Percentiles rank a stretch among this genome's conserved stretches.
Evolutionary conservation across 2,329 filamentous ascomycete genomes (phyloP).

Genomic region (Stachybotrys chlorohalonatus): DNA sequence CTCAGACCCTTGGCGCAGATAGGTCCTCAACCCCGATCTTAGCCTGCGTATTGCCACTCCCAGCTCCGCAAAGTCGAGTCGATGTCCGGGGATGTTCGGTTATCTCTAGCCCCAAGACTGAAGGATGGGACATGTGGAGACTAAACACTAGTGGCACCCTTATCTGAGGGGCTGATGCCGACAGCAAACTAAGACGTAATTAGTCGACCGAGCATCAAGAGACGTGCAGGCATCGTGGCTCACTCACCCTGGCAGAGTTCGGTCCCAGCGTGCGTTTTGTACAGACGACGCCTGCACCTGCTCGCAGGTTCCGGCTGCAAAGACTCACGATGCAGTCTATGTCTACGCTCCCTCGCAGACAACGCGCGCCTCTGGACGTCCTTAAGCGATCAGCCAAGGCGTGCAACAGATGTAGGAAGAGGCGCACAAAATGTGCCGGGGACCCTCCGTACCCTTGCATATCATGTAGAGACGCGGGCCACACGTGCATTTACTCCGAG

Average conservation of each 20-base stretch:
- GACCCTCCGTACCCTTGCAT: slow-evolving; percentile 2
- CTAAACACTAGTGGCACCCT: neutral
- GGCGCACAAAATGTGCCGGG: slow-evolving; percentile 1
- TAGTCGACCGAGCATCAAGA: neutral
- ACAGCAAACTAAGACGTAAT: neutral
- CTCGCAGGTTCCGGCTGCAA: neutral
- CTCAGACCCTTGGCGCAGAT: neutral
- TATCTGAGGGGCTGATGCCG: neutral
- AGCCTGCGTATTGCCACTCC: neutral
- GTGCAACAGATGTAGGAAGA: slow-evolving; percentile 2
- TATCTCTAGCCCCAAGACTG: neutral
- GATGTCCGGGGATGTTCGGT: neutral
- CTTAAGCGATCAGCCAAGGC: slow-evolving; percentile 1
- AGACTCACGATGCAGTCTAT: neutral
- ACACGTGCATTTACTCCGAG: slow-evolving; percentile 2
- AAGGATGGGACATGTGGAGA: neutral
- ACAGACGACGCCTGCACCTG: no score
- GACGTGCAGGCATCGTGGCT: no score
- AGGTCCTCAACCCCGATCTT: neutral
- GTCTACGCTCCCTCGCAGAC: neutral
- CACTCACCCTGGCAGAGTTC: no score
- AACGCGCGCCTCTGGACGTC: neutral
- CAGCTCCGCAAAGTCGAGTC: neutral
- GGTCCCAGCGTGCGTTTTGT: no score
- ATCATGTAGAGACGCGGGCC: neutral